Evolutionary conservation across 495 filamentous ascomycete species (phyloP).

Genomic region (Lophiostoma macrostomum): DNA sequence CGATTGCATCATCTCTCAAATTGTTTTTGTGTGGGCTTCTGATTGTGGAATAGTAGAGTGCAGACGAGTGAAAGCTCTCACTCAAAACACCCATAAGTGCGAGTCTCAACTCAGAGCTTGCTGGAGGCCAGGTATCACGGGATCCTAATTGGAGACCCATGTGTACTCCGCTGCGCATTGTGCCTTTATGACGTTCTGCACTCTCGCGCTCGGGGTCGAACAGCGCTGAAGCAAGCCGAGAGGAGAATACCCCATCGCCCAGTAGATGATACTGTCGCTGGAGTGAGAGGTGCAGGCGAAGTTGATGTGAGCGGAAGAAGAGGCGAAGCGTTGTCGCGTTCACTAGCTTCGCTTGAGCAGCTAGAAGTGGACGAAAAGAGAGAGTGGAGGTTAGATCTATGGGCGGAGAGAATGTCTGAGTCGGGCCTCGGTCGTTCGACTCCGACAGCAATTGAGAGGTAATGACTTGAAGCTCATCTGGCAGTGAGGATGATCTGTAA

Average conservation of each 20-base stretch:
- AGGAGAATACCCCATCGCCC: constrained; percentile 77
- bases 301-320: constrained; percentile 69
- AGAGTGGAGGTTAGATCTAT: constrained; percentile 67
- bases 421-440: constrained; percentile 1
- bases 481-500: neutral
- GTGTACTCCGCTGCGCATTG: constrained; percentile 62
- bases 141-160: constrained; percentile 79
- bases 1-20: no score
- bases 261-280: constrained; percentile 80
- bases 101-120: constrained; percentile 83
- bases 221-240: constrained; percentile 74
- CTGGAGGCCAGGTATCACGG: constrained; percentile 83
- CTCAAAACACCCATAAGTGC: constrained; percentile 82
- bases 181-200: constrained; percentile 67
- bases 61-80: constrained; percentile 59
- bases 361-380: constrained; percentile 71
- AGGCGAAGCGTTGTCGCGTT: constrained; percentile 74
- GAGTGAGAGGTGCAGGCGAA: constrained; percentile 72
- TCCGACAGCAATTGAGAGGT: constrained; percentile 8
- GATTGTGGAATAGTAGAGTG: constrained; percentile 25
- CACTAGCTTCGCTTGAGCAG: constrained; percentile 70
- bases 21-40: constrained; percentile 24
- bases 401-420: constrained; percentile 59
- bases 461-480: constrained; percentile 30
- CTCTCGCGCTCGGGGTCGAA: constrained; percentile 83